Evolutionary conservation across 805 yeast species (phyloP).

Genomic region (Kazachstania kunashirensis): DNA sequence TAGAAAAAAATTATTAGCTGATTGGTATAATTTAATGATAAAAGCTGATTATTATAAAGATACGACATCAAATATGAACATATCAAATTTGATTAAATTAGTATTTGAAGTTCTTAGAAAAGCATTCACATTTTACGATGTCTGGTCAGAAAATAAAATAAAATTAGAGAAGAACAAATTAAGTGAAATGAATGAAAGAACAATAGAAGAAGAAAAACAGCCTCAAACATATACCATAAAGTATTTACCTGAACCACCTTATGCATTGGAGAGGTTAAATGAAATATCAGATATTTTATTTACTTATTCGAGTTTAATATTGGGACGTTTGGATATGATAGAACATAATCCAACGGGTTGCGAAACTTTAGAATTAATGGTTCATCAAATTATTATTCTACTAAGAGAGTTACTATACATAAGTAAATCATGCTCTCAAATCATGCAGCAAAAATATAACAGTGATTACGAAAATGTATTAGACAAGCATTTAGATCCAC

Average conservation of each 20-base stretch:
- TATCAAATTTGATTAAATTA: slow-evolving; percentile 53
- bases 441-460: slow-evolving; percentile 26
- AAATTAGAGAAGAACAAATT: slow-evolving; percentile 30
- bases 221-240: slow-evolving; percentile 1
- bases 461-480: slow-evolving; percentile 23
- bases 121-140: slow-evolving; percentile 51
- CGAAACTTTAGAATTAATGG: slow-evolving; percentile 52
- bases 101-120: slow-evolving; percentile 59
- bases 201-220: background rate
- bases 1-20: slow-evolving; percentile 62
- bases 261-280: slow-evolving; percentile 50
- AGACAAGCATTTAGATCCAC: slow-evolving; percentile 43
- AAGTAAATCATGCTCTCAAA: slow-evolving; percentile 38
- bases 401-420: slow-evolving; percentile 55
- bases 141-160: slow-evolving; percentile 62
- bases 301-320: slow-evolving; percentile 53
- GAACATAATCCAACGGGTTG: slow-evolving; percentile 67
- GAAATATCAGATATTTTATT: slow-evolving; percentile 54
- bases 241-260: slow-evolving; percentile 38
- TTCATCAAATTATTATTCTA: slow-evolving; percentile 58
- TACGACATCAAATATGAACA: slow-evolving; percentile 46
- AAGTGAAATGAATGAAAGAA: background rate
- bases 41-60: slow-evolving; percentile 68
- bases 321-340: slow-evolving; percentile 70
- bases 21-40: slow-evolving; percentile 70